Evolutionary conservation across 306 rosid genomes (phyloP).

Genomic region (Fragaria iinumae): DNA sequence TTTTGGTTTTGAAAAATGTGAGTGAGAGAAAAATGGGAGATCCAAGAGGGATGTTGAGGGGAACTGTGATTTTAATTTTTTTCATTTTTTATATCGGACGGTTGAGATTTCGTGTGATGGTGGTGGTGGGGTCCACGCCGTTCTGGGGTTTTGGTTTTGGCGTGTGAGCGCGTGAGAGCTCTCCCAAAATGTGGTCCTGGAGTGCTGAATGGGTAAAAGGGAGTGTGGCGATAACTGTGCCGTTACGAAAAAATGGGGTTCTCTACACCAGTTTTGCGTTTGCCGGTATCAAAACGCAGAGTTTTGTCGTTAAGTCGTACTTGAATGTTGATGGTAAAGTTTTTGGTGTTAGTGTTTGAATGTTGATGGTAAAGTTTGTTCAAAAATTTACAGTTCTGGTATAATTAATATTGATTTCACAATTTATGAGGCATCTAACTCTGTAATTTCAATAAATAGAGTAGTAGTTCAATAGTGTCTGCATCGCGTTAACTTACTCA

Average conservation of each 20-base stretch:
- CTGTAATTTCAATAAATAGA: not conserved
- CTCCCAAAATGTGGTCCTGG: constrained; percentile 18
- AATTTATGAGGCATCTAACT: not conserved
- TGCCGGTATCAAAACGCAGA: not conserved
- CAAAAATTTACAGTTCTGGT: not conserved
- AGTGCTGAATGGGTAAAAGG: constrained; percentile 1
- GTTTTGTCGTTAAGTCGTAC: not conserved
- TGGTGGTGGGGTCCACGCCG: constrained; percentile 17
- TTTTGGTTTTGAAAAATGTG: constrained; percentile 12
- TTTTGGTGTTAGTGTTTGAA: too few relatives aligned
- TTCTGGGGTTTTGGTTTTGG: not conserved
- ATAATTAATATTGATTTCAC: not conserved
- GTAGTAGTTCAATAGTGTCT: not conserved
- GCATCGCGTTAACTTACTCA: too few relatives aligned
- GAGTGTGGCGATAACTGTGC: constrained; percentile 15
- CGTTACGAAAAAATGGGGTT: constrained; percentile 24
- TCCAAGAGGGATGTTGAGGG: constrained; percentile 44
- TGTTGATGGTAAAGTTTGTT: not conserved
- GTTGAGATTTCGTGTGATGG: constrained; percentile 35
- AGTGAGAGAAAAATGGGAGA: constrained; percentile 25
- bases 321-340: not conserved
- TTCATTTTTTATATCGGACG: constrained; percentile 24
- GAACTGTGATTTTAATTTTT: not conserved
- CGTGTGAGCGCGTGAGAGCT: not conserved
- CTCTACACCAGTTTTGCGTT: not conserved